Evolutionary conservation across 139 green algal genomes (phyloP), one percentile per base, ranked within the genome.

Genomic region (Auxenochlorella pyrenoidosa): DNA sequence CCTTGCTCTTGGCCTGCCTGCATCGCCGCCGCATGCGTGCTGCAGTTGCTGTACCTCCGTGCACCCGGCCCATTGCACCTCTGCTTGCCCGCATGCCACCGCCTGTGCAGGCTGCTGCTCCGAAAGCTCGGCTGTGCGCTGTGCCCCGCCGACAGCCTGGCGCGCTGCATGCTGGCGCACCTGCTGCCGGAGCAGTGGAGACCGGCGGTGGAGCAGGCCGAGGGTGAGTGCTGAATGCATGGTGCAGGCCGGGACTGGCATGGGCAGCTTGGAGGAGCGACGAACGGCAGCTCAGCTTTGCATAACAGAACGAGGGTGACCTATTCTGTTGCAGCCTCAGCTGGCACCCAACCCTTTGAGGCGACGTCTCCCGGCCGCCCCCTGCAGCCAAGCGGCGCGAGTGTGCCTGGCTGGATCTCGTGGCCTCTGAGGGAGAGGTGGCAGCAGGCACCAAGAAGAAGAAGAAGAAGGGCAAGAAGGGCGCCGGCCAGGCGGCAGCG

Each of bases 381-480:
- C 54, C 18, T 63, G 54, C 54, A 63, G 54, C 54, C 54, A 8
- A 63, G 54, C 54, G 22, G 15, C 54, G 54, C 54, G 18, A 63
- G 18, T 22, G 10, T 24, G 18, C 54, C 16, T 63, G 54, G 54
- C 15, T 3, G 12, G 54, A 63, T 8, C 54, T 63, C 18, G 22
- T 63, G 47, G 47, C 47, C 47, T 18, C 47, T 63, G 15, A 63
- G 16, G 54, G 22, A 3, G 15, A 63, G 54, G 54, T 13, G 18
- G 54, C 54, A 63, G 54, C 54, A 2, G 15, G 10, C 2, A 24
- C 54, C 54, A 63, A 63, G 54, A 76, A 76, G 70, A 76, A 76
- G 70, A 76, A 76, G 70, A 76, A 76, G 70, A 76, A 76, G 70
- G 34, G 18, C n/a, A 76, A 76, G 70, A 44, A 44, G 34, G 70